Conservation (phyloP, 345 rosid species). For the Ceriops decandra region DNA sequence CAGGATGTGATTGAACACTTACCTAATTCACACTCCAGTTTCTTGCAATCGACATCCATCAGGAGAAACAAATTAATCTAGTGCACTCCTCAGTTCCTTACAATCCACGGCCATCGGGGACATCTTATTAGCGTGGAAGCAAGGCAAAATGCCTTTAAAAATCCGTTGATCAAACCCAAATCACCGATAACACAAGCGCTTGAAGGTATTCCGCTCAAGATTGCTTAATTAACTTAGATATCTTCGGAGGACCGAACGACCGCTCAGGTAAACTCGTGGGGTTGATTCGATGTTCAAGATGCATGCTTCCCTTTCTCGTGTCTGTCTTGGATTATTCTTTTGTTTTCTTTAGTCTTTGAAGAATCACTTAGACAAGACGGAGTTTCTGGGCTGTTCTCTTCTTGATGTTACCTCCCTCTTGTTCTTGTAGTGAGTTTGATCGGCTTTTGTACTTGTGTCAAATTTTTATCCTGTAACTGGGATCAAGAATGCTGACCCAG, state of each 20-base stretch:
- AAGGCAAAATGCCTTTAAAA: neutral
- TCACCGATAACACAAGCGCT: neutral
- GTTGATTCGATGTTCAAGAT: neutral
- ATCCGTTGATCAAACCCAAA: neutral
- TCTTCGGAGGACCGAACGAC: neutral
- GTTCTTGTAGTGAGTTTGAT: neutral
- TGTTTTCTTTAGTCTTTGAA: neutral
- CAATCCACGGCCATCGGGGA: neutral
- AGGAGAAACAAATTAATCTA: neutral
- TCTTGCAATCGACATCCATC: neutral
- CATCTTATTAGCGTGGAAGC: neutral
- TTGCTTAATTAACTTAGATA: neutral
- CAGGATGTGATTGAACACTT: too few relatives aligned
- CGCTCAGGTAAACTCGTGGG: neutral
- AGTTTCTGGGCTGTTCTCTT: neutral
- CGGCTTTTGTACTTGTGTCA: neutral
- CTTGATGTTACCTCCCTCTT: neutral
- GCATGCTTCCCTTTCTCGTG: neutral
- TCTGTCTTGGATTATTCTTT: neutral
- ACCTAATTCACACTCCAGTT: neutral
- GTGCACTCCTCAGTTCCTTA: neutral
- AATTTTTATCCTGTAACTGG: neutral
- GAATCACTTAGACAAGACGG: too few relatives aligned
- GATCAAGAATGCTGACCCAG: neutral
- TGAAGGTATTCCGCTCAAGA: neutral